Percentiles rank a stretch among this genome's conserved stretches.
These are phyloP conservation scores for maize (Zea mays) DNA, from an alignment of 176 grass and related monocot species.

Conservation along the genomic window Zm-B73-REFERENCE-NAM-5.0 NC_050101.1:140866001-140866500, in stretches of 20 bases:
- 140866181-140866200: neutral
- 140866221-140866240: neutral
- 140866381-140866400: slow-evolving; percentile 17
- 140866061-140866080: neutral
- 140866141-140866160: neutral
- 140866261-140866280: neutral
- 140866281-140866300: slow-evolving; percentile 50
- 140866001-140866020: no score
- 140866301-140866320: slow-evolving; percentile 44
- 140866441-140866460: slow-evolving; percentile 52
- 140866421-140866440: slow-evolving; percentile 49
- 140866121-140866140: neutral
- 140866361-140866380: slow-evolving; percentile 4
- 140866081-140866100: neutral
- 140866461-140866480: slow-evolving; percentile 47
- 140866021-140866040: no score
- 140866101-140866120: neutral
- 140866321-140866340: slow-evolving; percentile 40
- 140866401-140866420: slow-evolving; percentile 19
- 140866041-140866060: neutral
- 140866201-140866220: slow-evolving; percentile 14
- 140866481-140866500: slow-evolving; percentile 12
- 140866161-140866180: neutral
- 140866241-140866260: neutral
- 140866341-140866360: neutral